These are phyloP conservation scores for Aspergillus haitiensis DNA, from an alignment of 495 filamentous ascomycete species.

Conservation along the genomic window DNA sequence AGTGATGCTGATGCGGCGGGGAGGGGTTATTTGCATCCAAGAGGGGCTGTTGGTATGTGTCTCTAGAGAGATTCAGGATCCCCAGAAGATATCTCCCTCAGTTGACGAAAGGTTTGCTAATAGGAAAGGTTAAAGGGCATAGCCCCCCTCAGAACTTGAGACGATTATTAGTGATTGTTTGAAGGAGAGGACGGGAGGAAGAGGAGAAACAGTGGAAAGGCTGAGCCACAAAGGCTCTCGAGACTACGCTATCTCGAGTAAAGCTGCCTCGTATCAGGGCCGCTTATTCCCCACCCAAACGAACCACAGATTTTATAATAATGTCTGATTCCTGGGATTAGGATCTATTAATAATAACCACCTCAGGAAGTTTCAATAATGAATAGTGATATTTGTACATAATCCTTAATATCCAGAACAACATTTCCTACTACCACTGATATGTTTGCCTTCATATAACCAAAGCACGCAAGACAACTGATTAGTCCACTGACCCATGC, in stretches of 20 bases:
- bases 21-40: too few relatives aligned
- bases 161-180: not conserved
- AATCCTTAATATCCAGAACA: not conserved
- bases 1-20: too few relatives aligned
- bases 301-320: not conserved
- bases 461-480: not conserved
- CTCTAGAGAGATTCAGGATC: too few relatives aligned
- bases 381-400: not conserved
- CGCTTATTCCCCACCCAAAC: not conserved
- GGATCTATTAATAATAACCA: too few relatives aligned
- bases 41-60: too few relatives aligned
- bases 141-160: not conserved
- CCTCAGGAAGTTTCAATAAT: too few relatives aligned
- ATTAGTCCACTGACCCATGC: not conserved
- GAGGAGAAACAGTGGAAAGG: not conserved
- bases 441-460: not conserved
- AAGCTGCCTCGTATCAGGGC: not conserved
- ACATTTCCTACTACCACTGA: not conserved
- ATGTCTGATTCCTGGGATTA: too few relatives aligned
- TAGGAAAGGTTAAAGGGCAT: not conserved
- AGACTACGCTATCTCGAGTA: not conserved
- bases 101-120: not conserved
- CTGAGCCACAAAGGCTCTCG: not conserved
- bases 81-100: too few relatives aligned
- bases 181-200: not conserved